phyloP scores from a whole-genome alignment of 306 rosid species.

The cucumber (Cucumis sativus) region Cucumber_9930_V3 NC_026659.2:10960501-10961000 shows the following conservation, averaged over 20 bases:
- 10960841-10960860: neutral
- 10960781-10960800: neutral
- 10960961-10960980: no score
- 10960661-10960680: neutral
- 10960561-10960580: neutral
- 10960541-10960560: constrained; percentile 21
- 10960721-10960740: constrained; percentile 17
- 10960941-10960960: no score
- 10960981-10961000: no score
- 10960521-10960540: constrained; percentile 19
- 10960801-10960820: neutral
- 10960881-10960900: no score
- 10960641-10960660: neutral
- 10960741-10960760: constrained; percentile 2
- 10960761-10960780: neutral
- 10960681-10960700: constrained; percentile 25
- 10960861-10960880: no score
- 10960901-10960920: no score
- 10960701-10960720: constrained; percentile 33
- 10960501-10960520: constrained; percentile 24
- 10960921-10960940: no score
- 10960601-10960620: no score
- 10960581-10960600: neutral
- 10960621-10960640: constrained; percentile 2
- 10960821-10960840: neutral